Evolutionary conservation across 345 rosid genomes (phyloP).

Genomic region (Theobroma cacao): DNA sequence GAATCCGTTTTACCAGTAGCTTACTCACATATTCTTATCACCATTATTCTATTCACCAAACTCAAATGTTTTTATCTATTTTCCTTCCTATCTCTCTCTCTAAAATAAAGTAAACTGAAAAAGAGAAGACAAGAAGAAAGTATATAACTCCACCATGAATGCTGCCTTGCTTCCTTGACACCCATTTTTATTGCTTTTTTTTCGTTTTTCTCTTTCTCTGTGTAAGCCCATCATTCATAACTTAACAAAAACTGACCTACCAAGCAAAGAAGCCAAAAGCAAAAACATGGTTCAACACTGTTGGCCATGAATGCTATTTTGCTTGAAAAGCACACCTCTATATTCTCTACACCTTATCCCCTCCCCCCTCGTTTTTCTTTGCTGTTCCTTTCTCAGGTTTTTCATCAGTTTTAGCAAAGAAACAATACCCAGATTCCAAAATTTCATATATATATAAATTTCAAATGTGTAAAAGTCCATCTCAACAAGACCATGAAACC

Average conservation of each 20-base stretch:
- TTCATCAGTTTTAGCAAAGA: conserved; percentile 2
- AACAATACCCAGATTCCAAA: conserved; percentile 27
- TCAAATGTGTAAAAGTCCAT: conserved; percentile 44
- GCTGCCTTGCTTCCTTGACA: conserved; percentile 39
- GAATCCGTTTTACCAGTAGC: neutral
- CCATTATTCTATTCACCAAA: neutral
- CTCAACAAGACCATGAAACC: conserved; percentile 42
- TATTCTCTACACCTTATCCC: conserved; percentile 6
- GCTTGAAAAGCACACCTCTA: conserved; percentile 22
- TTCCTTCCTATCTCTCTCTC: neutral
- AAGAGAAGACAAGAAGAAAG: conserved; percentile 7
- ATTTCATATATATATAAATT: conserved; percentile 5
- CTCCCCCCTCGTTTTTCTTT: neutral
- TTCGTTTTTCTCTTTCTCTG: neutral
- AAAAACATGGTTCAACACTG: conserved; percentile 10
- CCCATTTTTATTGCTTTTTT: conserved; percentile 4
- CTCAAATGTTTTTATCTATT: neutral
- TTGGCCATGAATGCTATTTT: conserved; percentile 23
- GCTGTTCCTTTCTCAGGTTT: neutral
- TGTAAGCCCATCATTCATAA: conserved; percentile 5
- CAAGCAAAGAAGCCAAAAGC: conserved; percentile 42
- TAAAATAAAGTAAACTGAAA: conserved; percentile 6
- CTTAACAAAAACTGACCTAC: conserved; percentile 32
- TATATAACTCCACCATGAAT: conserved; percentile 34
- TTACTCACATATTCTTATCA: neutral